Percentiles rank a stretch among this genome's conserved stretches.
phyloP scores from a whole-genome alignment of 257 asterid genomes.

The Eustoma russellianum region DNA sequence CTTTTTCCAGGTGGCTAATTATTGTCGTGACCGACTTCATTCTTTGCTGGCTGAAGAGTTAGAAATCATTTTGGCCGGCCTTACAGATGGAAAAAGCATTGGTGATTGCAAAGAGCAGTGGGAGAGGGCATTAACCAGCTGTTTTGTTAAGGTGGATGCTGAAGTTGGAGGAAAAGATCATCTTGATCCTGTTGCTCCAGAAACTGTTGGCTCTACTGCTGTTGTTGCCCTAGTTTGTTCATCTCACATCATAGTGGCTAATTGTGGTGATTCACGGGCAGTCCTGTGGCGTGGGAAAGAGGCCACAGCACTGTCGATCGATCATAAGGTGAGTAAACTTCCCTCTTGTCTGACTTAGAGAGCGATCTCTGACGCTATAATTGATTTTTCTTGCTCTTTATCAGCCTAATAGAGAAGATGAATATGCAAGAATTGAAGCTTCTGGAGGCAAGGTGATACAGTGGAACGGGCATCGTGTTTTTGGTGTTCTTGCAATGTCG shows the following conservation, averaged over 20 bases:
- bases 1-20: constrained; percentile 68
- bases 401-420: constrained; percentile 94
- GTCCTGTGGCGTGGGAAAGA: constrained; percentile 90
- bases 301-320: constrained; percentile 64
- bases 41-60: constrained; percentile 58
- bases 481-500: constrained; percentile 97
- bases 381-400: constrained; percentile 12
- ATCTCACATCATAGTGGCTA: constrained; percentile 86
- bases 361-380: neutral
- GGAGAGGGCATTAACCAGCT: constrained; percentile 54
- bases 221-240: constrained; percentile 87
- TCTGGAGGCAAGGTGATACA: constrained; percentile 97
- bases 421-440: constrained; percentile 85
- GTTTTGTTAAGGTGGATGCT: constrained; percentile 77
- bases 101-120: constrained; percentile 49
- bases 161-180: constrained; percentile 55
- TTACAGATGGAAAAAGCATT: constrained; percentile 15
- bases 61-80: constrained; percentile 27
- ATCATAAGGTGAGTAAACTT: constrained; percentile 59
- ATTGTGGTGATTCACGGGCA: constrained; percentile 96
- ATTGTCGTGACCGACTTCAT: constrained; percentile 77
- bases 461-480: constrained; percentile 98
- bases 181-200: constrained; percentile 65
- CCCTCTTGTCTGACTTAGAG: neutral
- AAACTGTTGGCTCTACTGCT: constrained; percentile 93